Percentiles rank a stretch among this genome's conserved stretches.
Evolutionary conservation across 2,329 filamentous ascomycete genomes (phyloP).

Genomic region (Apiospora arundinis): DNA sequence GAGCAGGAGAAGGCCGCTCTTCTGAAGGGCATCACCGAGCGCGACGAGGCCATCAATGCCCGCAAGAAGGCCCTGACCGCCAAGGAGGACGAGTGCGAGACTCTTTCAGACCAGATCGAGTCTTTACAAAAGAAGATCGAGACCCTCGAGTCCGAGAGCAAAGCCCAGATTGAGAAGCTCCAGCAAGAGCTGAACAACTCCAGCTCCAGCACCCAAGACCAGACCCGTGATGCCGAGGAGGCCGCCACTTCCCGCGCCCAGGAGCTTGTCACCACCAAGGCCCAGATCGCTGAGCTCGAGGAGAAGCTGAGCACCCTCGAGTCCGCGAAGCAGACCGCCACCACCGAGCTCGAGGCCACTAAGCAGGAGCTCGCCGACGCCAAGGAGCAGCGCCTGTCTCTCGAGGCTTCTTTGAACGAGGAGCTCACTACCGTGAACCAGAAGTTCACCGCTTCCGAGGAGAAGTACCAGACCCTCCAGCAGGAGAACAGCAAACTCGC

Average conservation of each 20-base stretch:
- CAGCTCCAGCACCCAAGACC: constrained; percentile 35
- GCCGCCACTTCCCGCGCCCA: constrained; percentile 29
- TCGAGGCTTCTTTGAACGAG: constrained; percentile 29
- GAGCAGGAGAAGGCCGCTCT: constrained; percentile 41
- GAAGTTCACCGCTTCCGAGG: constrained; percentile 33
- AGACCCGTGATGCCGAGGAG: constrained; percentile 31
- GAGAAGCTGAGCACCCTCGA: constrained; percentile 24
- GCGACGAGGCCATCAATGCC: constrained; percentile 44
- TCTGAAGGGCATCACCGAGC: constrained; percentile 48
- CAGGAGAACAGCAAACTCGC: constrained; percentile 33
- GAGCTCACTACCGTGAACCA: constrained; percentile 34
- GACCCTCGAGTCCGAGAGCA: constrained; percentile 40
- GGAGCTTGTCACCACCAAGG: constrained; percentile 11
- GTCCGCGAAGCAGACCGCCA: constrained; percentile 37
- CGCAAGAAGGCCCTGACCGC: constrained; percentile 43
- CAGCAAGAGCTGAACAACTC: constrained; percentile 43
- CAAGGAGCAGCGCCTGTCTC: constrained; percentile 26
- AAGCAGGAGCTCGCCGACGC: constrained; percentile 31
- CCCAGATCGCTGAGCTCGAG: constrained; percentile 31
- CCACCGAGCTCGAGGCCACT: constrained; percentile 37
- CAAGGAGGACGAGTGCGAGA: constrained; percentile 46
- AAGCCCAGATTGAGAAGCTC: constrained; percentile 43
- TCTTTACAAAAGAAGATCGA: constrained; percentile 47
- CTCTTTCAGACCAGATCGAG: constrained; percentile 44
- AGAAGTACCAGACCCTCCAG: constrained; percentile 32